A percentile compares a stretch with the other conserved stretches of the same genome.
Evolutionary conservation across 2,329 filamentous ascomycete species (phyloP).

Genomic region (Ceratocystis colombiana): DNA sequence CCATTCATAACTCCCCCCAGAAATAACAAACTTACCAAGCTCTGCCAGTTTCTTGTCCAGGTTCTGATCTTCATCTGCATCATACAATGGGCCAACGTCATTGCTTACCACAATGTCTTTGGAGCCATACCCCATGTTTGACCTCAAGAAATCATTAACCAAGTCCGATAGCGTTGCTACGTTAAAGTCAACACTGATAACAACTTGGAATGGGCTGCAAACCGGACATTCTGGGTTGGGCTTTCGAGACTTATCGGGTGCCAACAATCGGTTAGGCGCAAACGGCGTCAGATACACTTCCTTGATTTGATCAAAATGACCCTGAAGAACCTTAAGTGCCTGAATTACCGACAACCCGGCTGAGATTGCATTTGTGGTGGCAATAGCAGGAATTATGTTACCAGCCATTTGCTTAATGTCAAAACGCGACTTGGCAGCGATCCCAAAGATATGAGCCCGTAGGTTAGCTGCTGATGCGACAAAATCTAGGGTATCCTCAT

Average conservation of each 20-base stretch:
- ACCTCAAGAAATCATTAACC: constrained; percentile 61
- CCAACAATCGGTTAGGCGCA: constrained; percentile 47
- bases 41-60: constrained; percentile 68
- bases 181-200: constrained; percentile 56
- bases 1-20: background rate
- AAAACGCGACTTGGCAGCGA: constrained; percentile 80
- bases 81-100: constrained; percentile 70
- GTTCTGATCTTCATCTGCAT: constrained; percentile 81
- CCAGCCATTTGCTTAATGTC: constrained; percentile 99
- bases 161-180: constrained; percentile 65
- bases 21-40: constrained; percentile 44
- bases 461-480: constrained; percentile 86
- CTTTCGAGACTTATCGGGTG: constrained; percentile 44
- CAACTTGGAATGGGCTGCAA: constrained; percentile 63
- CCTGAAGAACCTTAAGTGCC: constrained; percentile 77
- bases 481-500: constrained; percentile 88
- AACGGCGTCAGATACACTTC: constrained; percentile 77
- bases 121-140: constrained; percentile 64
- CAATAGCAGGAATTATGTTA: constrained; percentile 97
- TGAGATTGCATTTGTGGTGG: constrained; percentile 94
- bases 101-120: constrained; percentile 68
- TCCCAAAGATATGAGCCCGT: constrained; percentile 77
- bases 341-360: constrained; percentile 86
- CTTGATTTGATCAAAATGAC: constrained; percentile 59
- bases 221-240: constrained; percentile 78